A percentile compares a stretch with the other conserved stretches of the same genome.
phyloP scores from a whole-genome alignment of 768 basidiomycete genomes.

The Tylopilus sp. region DNA sequence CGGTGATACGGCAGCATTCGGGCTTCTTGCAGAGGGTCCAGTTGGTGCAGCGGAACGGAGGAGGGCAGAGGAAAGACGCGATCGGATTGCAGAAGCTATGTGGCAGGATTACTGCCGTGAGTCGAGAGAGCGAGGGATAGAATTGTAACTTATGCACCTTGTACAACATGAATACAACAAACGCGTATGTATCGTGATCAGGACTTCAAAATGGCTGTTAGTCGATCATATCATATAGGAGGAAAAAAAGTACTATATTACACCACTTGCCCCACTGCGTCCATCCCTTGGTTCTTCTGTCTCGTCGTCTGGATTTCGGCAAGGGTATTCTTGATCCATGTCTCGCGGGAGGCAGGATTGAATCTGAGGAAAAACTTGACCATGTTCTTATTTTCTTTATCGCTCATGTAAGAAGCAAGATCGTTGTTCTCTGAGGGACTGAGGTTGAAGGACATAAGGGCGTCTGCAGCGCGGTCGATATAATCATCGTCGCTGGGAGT shows the following conservation, averaged over 20 bases:
- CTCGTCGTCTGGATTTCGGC: background rate
- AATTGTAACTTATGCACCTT: background rate
- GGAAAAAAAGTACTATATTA: background rate
- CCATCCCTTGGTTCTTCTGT: background rate
- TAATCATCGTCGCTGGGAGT: background rate
- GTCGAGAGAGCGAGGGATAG: no score
- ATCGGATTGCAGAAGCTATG: background rate
- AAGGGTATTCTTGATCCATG: background rate
- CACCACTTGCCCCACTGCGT: background rate
- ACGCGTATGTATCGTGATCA: background rate
- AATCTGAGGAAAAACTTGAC: background rate
- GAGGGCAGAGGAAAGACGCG: background rate
- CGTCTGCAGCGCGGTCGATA: background rate
- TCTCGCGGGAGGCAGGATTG: accelerated
- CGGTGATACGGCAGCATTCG: background rate
- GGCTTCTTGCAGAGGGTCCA: background rate
- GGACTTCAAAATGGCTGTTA: no score
- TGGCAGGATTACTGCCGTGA: background rate
- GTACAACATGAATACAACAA: background rate
- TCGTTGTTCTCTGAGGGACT: background rate
- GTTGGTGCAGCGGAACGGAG: background rate
- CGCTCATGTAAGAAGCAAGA: background rate
- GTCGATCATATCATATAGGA: background rate
- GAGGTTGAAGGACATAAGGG: background rate
- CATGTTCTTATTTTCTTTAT: background rate